A percentile compares a stretch with the other conserved stretches of the same genome.
phyloP scores from a whole-genome alignment of 2,329 filamentous ascomycete species.

The Ceratocystis harringtonii region DNA sequence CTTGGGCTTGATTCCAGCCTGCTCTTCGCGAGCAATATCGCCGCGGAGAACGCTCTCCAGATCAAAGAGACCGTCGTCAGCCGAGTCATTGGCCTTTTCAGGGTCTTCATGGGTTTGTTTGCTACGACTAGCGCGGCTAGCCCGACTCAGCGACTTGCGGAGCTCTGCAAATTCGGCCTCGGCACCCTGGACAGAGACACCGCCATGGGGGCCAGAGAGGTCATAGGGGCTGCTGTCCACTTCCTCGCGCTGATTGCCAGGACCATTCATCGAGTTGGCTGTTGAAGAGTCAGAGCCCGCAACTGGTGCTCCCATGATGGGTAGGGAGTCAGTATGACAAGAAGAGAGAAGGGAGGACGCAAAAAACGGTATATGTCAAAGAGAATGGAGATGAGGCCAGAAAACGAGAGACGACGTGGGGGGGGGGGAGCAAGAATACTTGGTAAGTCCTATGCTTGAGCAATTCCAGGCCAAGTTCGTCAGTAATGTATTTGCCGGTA shows the following conservation, averaged over 20 bases:
- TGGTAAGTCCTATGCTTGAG: not conserved
- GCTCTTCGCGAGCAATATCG: slow-evolving; percentile 52
- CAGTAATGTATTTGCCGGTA: no score
- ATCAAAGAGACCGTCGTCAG: slow-evolving; percentile 44
- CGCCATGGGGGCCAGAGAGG: slow-evolving; percentile 21
- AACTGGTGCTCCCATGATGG: slow-evolving; percentile 14
- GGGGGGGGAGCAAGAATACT: not conserved
- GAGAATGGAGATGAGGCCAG: not conserved
- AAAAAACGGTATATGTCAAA: not conserved
- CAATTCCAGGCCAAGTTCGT: no score
- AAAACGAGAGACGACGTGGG: not conserved
- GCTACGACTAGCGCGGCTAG: slow-evolving; percentile 37
- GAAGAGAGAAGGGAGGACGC: not conserved
- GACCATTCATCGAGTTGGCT: slow-evolving; percentile 13
- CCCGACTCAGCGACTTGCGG: slow-evolving; percentile 42
- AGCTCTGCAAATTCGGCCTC: slow-evolving; percentile 57
- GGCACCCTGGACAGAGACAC: slow-evolving; percentile 51
- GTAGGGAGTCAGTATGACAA: not conserved
- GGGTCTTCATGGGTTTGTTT: slow-evolving; percentile 31
- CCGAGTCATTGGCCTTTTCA: slow-evolving; percentile 41
- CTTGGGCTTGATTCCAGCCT: slow-evolving; percentile 68
- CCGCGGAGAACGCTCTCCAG: slow-evolving; percentile 60
- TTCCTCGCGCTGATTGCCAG: not conserved
- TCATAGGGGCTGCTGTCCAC: slow-evolving; percentile 10
- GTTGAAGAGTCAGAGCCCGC: slow-evolving; percentile 15